phyloP scores from a whole-genome alignment of 768 basidiomycete species.

The Tubosaeta brunneosetosa region DNA sequence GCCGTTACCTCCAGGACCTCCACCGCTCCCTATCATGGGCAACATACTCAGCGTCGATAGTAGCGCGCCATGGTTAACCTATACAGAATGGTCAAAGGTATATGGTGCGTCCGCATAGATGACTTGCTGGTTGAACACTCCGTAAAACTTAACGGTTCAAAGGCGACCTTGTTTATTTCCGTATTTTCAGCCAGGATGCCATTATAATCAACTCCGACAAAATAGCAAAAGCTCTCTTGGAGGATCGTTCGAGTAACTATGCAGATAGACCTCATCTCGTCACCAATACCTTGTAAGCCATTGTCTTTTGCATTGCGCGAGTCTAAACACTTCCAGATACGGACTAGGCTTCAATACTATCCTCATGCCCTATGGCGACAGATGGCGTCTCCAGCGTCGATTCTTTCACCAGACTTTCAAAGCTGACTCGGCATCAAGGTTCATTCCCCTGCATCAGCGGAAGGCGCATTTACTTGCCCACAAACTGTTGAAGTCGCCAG shows the following conservation, averaged over 20 bases:
- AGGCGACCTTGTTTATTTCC: conserved; percentile 14
- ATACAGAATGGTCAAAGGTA: conserved; percentile 9
- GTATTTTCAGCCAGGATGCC: conserved; percentile 9
- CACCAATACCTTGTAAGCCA: conserved; percentile 10
- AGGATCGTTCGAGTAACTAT: conserved; percentile 19
- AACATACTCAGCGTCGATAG: conserved; percentile 9
- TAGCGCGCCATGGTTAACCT: conserved; percentile 11
- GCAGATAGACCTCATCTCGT: conserved; percentile 14
- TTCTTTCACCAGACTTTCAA: conserved; percentile 20
- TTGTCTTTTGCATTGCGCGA: not conserved
- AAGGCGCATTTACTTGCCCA: conserved; percentile 7
- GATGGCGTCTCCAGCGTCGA: conserved; percentile 17
- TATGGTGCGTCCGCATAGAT: conserved; percentile 3
- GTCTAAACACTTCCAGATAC: conserved; percentile 3
- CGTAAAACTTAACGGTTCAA: not conserved
- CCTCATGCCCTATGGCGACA: conserved; percentile 14
- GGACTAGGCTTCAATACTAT: conserved; percentile 14
- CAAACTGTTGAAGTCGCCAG: conserved; percentile 7
- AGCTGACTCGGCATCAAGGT: conserved; percentile 8
- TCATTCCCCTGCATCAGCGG: conserved; percentile 13
- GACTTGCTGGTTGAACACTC: not conserved
- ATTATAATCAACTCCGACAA: conserved; percentile 15
- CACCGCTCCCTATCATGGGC: conserved; percentile 13
- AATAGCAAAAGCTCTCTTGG: conserved; percentile 10
- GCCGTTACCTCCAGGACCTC: not conserved